A percentile compares a stretch with the other conserved stretches of the same genome.
Evolutionary conservation across 495 filamentous ascomycete genomes (phyloP).

Genomic region (Podospora pseudopauciseta): DNA sequence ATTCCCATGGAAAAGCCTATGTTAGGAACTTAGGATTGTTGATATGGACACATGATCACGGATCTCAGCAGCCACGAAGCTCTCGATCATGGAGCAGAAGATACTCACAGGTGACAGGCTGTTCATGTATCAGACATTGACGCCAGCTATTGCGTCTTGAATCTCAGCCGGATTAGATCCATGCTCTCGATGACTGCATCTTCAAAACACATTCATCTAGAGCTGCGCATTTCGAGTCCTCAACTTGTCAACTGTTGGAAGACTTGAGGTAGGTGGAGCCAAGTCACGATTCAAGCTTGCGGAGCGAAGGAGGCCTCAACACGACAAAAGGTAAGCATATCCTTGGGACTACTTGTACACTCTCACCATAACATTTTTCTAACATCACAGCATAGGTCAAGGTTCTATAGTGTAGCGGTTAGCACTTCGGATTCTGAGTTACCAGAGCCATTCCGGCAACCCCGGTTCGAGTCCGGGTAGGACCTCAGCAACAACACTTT

Average conservation of each 20-base stretch:
- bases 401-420: slow-evolving; percentile 16
- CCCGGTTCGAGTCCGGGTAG: slow-evolving; percentile 37
- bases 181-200: too few species aligned
- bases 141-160: too few species aligned
- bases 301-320: background rate
- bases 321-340: background rate
- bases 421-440: slow-evolving; percentile 19
- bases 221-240: background rate
- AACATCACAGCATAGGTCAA: background rate
- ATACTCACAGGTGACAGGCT: too few species aligned
- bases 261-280: background rate
- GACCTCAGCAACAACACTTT: slow-evolving; percentile 17
- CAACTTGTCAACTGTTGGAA: background rate
- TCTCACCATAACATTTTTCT: background rate
- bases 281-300: background rate
- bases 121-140: too few species aligned
- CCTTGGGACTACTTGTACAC: background rate
- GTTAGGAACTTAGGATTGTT: too few species aligned
- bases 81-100: too few species aligned
- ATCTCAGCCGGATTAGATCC: too few species aligned
- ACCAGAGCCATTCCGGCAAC: slow-evolving; percentile 25
- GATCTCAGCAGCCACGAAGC: too few species aligned
- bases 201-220: too few species aligned
- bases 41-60: too few species aligned
- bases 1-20: too few species aligned